Evolutionary conservation across 2,329 filamentous ascomycete genomes (phyloP), one percentile per base, ranked within the genome.

Genomic region (Aspergillus pseudoglaucus): DNA sequence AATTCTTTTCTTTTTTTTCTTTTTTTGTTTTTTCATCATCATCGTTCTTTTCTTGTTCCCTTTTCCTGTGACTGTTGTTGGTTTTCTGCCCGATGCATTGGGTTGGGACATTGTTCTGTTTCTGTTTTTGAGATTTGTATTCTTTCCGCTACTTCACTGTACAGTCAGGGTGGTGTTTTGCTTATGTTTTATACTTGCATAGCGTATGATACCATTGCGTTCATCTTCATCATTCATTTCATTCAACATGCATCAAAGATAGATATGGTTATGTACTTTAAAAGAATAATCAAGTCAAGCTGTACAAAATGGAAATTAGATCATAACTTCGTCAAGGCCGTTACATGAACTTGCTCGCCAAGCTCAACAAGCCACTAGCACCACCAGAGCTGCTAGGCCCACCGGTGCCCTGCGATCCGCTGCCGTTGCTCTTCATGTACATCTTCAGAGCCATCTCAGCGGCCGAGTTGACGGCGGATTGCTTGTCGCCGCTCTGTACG

Each of bases 381-480:
- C 35, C 35, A 38, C 35, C 35, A 30, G 25, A 30, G 10, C 35
- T 22, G 15, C 75, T 67, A 12, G 73, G 61, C 42, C 72, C 72
- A 38, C 72, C 71, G n/a, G 68, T 67, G 1, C 69, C 68, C 18
- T 69, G 60, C n/a, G 71, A 66, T 32, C 75, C 72, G 53, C 76
- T 68, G 17, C 78, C 78, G 65, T 89, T 78, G 58, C 79, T 82
- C 80, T 95, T 90, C 75, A 94, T 73, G 69, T 90, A 95, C 81
- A 95, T 86, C 79, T 95, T 90, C 59, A 95, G 69, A 2, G 90
- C 90, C 79, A 88, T 85, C 76, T 95, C 84, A 1, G 83, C 90
- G 3, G 90, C 90, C 66, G 83, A 76, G 64, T 86, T 82, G 42
- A 96, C 75, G 44, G 83, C 88, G 42, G 82, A 83, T 70, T 95